These are phyloP conservation scores for Trichophyton verrucosum DNA, from an alignment of 2,329 filamentous ascomycete species.

Conservation along the genomic window DNA sequence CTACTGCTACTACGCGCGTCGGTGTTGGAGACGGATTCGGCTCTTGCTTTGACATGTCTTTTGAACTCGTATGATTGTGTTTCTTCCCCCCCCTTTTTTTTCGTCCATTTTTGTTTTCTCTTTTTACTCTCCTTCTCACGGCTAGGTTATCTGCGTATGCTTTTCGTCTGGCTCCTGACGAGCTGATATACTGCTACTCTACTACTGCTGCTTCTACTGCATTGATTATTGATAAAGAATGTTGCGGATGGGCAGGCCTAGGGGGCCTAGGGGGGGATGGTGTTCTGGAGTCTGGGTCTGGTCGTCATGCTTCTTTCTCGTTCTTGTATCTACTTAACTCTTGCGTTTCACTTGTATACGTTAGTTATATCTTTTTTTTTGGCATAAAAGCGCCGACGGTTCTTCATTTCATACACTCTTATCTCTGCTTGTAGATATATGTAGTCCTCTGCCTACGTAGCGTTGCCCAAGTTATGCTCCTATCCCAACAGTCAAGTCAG, in stretches of 20 bases:
- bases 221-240: neutral
- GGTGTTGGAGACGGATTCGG: neutral
- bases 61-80: neutral
- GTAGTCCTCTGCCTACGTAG: neutral
- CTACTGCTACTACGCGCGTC: neutral
- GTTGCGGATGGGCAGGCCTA: neutral
- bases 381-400: neutral
- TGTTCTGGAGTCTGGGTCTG: neutral
- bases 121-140: neutral
- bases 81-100: neutral
- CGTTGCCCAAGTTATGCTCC: constrained; percentile 4
- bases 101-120: neutral
- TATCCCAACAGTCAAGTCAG: neutral
- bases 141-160: neutral
- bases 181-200: neutral
- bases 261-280: neutral
- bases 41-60: neutral
- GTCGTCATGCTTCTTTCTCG: neutral
- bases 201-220: neutral
- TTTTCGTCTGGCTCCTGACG: neutral
- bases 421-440: neutral
- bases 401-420: neutral
- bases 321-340: neutral
- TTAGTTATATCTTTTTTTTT: neutral
- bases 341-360: neutral